A percentile compares a stretch with the other conserved stretches of the same genome.
These are phyloP conservation scores for Sugiyamaella boreocaroliniensis DNA, from an alignment of 805 yeast species.

Conservation along the genomic window DNA sequence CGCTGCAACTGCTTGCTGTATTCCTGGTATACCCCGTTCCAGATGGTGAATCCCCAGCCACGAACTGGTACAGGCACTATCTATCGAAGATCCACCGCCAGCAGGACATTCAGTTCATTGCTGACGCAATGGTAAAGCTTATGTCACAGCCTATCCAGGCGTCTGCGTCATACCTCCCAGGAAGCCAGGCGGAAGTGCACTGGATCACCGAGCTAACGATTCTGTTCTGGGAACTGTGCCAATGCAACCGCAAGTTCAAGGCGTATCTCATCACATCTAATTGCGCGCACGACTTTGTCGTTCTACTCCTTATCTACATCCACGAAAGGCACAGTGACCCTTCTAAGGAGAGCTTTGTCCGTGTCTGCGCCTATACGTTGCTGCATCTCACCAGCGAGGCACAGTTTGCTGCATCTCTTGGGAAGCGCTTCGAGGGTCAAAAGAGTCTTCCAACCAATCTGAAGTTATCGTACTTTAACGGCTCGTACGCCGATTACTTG, in stretches of 20 bases:
- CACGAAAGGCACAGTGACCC: slow-evolving; percentile 38
- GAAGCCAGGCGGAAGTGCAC: slow-evolving; percentile 21
- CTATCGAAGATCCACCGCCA: slow-evolving; percentile 30
- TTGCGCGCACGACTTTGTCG: slow-evolving; percentile 47
- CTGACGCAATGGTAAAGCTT: slow-evolving; percentile 25
- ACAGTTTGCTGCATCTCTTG: slow-evolving; percentile 20
- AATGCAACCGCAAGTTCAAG: slow-evolving; percentile 51
- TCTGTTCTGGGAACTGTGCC: slow-evolving; percentile 68
- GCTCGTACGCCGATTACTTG: slow-evolving; percentile 29
- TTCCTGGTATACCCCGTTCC: slow-evolving; percentile 64
- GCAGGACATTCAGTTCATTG: slow-evolving; percentile 31
- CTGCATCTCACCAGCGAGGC: slow-evolving; percentile 27
- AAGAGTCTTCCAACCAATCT: slow-evolving; percentile 23
- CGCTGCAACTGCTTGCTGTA: slow-evolving; percentile 56
- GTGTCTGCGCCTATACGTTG: slow-evolving; percentile 30
- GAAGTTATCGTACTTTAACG: slow-evolving; percentile 21
- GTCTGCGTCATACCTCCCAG: slow-evolving; percentile 28
- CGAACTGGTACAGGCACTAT: slow-evolving; percentile 29
- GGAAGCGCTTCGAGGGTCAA: slow-evolving; percentile 24
- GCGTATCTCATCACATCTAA: slow-evolving; percentile 36
- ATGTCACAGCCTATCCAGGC: slow-evolving; percentile 36
- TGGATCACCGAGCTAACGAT: slow-evolving; percentile 56
- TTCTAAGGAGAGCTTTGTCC: slow-evolving; percentile 22
- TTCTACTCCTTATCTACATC: slow-evolving; percentile 53
- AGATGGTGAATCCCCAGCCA: slow-evolving; percentile 6